Evolutionary conservation across 371 early-diverging fungal genomes (phyloP).

Genomic region (Mortierella sp.): DNA sequence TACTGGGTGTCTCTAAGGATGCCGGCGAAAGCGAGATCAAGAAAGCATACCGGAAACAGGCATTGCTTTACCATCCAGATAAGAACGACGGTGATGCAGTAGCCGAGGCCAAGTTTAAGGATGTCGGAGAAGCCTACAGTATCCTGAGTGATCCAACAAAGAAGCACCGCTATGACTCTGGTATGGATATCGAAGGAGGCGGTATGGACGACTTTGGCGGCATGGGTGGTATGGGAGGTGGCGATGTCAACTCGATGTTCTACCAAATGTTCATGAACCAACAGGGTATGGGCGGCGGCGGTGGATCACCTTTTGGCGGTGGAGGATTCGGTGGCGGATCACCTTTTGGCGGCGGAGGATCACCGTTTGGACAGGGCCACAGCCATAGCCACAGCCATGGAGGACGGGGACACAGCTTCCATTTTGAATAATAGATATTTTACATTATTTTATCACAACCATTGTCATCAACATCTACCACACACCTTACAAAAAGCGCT

Average conservation of each 20-base stretch:
- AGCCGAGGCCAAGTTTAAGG: conserved; percentile 88
- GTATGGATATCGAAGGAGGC: conserved; percentile 83
- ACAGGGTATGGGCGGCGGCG: conserved; percentile 51
- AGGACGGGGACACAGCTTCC: conserved; percentile 62
- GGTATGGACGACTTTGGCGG: conserved; percentile 63
- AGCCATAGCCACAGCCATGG: conserved; percentile 45
- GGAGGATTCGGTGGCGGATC: conserved; percentile 60
- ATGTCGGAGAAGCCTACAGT: conserved; percentile 83
- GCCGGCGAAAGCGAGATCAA: conserved; percentile 91
- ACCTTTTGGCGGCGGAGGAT: conserved; percentile 36
- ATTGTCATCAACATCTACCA: background rate
- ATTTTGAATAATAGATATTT: conserved; percentile 55
- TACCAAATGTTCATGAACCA: conserved; percentile 73
- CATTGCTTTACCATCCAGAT: conserved; percentile 81
- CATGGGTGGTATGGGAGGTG: conserved; percentile 55
- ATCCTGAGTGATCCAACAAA: conserved; percentile 86
- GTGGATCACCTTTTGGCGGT: conserved; percentile 54
- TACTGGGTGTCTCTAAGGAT: conserved; percentile 86
- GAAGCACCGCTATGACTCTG: conserved; percentile 83
- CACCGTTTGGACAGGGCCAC: conserved; percentile 29
- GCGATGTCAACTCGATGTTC: conserved; percentile 75
- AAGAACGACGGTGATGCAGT: conserved; percentile 75
- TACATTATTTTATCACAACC: background rate
- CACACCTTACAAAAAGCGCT: too few species aligned
- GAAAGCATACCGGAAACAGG: conserved; percentile 91